Base-by-base conservation (phyloP, 805 yeast species). In the Candida nitratophila region DNA sequence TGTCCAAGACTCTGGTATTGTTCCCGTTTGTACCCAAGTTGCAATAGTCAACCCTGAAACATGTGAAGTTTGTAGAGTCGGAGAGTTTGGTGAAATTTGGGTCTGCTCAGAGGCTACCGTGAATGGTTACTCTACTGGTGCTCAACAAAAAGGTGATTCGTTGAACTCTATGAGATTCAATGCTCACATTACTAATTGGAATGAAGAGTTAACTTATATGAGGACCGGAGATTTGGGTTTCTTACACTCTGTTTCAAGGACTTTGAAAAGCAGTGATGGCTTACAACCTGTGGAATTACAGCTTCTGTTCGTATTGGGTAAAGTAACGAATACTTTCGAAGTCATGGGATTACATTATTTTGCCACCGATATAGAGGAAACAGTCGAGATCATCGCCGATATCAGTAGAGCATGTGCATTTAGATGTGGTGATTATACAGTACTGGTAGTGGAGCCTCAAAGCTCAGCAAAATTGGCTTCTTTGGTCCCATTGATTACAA, bases 61-160 rank as follows among this genome's bases (percentile, higher is more conserved):
- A 0, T 63, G 75, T 38, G 68, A 70, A 43, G 68, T 89, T 12
- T 91, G 99, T 58, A 78, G 76, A 46, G 82, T 81, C 42, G 97
- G 98, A 8, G 99, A 93, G 61, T 81, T 79, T 61, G 99, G 99
- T 30, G 99, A 93, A 64, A 88, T 93, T 34, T 93, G 98, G 98
- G 95, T 91, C 2, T 78, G 86, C 50, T 85, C 96, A 1, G 96
- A 88, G 50, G 95, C 91, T 1, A 89, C 84, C 52, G 83, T 80
- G 26, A 61, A 70, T 12, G 76, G 78, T 7, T 82, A 79, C 58
- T 76, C 78, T 34, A 70, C 75, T 42, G 79, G 79, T 3, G 40
- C 43, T 15, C 48, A 49, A 19, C 51, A 50, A 19, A 45, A 44
- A 21, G 55, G 53, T 1, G 41, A 72, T 10, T 85, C 81, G 48